Evolutionary conservation across 2,329 filamentous ascomycete species (phyloP).

Genomic region (Myriosclerotinia curreyana): DNA sequence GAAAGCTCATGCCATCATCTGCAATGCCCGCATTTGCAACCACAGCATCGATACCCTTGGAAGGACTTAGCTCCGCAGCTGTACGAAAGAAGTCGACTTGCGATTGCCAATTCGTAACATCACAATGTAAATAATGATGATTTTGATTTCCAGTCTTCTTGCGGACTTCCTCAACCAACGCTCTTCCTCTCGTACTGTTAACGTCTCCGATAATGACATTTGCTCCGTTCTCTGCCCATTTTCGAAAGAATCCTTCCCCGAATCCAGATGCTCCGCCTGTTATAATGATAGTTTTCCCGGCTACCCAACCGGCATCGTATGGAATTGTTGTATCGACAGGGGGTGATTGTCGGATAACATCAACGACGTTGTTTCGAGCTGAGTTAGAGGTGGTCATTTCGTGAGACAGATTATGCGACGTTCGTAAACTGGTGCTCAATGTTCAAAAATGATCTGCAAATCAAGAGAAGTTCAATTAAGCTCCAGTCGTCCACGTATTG

Average conservation of each 20-base stretch:
- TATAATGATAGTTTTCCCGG: conserved; percentile 57
- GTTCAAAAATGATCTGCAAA: not conserved
- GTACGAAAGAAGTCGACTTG: conserved; percentile 62
- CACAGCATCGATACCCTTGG: conserved; percentile 58
- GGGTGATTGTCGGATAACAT: conserved; percentile 31
- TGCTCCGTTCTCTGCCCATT: conserved; percentile 56
- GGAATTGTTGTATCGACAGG: conserved; percentile 47
- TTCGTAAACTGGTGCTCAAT: not conserved
- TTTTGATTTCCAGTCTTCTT: conserved; percentile 43
- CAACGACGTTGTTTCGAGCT: conserved; percentile 27
- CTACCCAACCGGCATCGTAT: conserved; percentile 47
- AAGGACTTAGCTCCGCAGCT: conserved; percentile 52
- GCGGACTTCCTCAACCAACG: conserved; percentile 53
- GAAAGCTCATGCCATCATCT: conserved; percentile 45
- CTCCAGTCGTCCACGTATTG: too few species aligned
- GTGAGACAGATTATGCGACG: not conserved
- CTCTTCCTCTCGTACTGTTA: conserved; percentile 51
- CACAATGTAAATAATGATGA: conserved; percentile 57
- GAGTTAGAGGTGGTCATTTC: conserved; percentile 3
- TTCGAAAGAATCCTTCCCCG: conserved; percentile 52
- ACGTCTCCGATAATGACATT: conserved; percentile 63
- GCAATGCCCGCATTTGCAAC: conserved; percentile 66
- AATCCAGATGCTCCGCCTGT: conserved; percentile 63
- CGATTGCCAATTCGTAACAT: conserved; percentile 63
- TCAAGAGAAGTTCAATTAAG: not conserved